Percentiles rank a stretch among this genome's conserved stretches.
phyloP scores from a whole-genome alignment of 2,329 filamentous ascomycete genomes.

The Aspergillus brasiliensis region DNA sequence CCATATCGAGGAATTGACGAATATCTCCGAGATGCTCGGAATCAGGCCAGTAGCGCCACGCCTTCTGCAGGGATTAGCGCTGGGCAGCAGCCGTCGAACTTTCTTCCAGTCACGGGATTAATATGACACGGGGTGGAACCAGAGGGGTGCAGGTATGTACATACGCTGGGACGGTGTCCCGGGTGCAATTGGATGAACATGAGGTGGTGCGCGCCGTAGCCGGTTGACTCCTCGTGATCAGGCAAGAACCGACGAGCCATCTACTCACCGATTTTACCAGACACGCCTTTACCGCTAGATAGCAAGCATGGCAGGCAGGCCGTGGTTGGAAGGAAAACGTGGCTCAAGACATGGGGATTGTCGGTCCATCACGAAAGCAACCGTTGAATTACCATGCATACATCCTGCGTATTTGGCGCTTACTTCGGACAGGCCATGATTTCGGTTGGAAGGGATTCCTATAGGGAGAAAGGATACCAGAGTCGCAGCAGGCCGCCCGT shows the following conservation, averaged over 20 bases:
- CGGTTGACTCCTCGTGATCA: neutral
- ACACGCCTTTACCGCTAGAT: slow-evolving; percentile 1
- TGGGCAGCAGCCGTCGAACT: slow-evolving; percentile 3
- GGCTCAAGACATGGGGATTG: slow-evolving; percentile 16
- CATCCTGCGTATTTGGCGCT: slow-evolving; percentile 6
- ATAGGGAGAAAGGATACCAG: neutral
- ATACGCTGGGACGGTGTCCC: neutral
- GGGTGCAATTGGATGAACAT: neutral
- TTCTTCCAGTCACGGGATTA: slow-evolving; percentile 1
- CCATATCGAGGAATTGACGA: neutral
- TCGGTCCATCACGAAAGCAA: slow-evolving; percentile 13
- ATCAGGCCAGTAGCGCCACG: neutral
- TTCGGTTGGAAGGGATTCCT: neutral
- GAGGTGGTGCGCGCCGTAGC: neutral
- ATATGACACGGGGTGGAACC: neutral
- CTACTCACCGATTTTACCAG: neutral
- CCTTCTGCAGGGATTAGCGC: slow-evolving; percentile 8
- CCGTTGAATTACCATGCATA: slow-evolving; percentile 5
- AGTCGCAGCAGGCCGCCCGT: neutral
- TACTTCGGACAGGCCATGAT: slow-evolving; percentile 3
- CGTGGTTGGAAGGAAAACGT: slow-evolving; percentile 8
- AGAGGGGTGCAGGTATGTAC: neutral
- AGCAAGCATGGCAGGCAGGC: neutral
- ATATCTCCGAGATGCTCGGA: slow-evolving; percentile 3
- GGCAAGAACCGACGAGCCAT: neutral